Base-by-base conservation (phyloP, 2,329 filamentous ascomycete species). In the Trichophyton simii region DNA sequence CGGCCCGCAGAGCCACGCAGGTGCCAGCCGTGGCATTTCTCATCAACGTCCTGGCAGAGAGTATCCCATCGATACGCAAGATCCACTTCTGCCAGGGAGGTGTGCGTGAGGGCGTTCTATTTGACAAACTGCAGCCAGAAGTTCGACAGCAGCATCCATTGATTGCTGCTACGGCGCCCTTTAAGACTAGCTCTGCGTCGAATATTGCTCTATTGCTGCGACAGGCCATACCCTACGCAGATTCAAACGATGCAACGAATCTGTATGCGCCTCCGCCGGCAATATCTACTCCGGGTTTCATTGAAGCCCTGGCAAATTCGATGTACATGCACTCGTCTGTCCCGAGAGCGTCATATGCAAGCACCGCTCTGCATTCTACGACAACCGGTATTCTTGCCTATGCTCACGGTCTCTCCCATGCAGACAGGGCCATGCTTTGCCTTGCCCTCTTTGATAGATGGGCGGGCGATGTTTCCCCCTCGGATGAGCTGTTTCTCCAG, bases 41-140 rank as follows among this genome's bases (percentile, higher is more conserved):
- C 3, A 83, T 96, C n/a, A 83, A 87, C 36, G 86, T 88, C 18
- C 81, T 96, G 15, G 78, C 87, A 36, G 77, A 82, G 46, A 82
- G 85, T 0, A 79, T 95, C 1, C 88, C 88, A 3, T 79, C 79
- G 50, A 86, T 95, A 66, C 83, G 83, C 50, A 80, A 82, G 25
- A 88, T 91, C 2, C 87, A 86, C 0, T 96, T 96, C 73, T 95
- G 90, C 70, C 87, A 89, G 67, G 89, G 91, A 20, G 91, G 91
- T 6, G 91, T 96, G 64, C 80, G 91, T 46, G 91, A 96, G 73
- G 91, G 91, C 0, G 85, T 85, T 50, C 76, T 96, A 44, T 90
- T 89, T 75, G 84, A 88, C 73, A 85, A 80, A 63, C 80, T 96
- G 9, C 78, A 83, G 0, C 66, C 72, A 0, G 71, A 78, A 0